phyloP scores from a whole-genome alignment of 495 filamentous ascomycete genomes.

The Tuber microsphaerosporum region DNA sequence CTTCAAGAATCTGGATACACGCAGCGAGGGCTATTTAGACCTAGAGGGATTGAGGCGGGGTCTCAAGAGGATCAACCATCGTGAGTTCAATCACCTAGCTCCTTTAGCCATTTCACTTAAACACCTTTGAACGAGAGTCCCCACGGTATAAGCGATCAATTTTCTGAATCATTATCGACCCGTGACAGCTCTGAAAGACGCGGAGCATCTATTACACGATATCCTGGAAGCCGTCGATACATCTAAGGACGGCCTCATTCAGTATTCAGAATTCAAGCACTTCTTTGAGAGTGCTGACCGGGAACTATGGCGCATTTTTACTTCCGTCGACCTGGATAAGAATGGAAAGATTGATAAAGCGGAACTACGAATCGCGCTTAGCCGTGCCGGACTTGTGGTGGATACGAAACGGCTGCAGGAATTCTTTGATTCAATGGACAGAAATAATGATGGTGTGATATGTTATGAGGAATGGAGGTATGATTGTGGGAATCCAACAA shows the following conservation, averaged over 20 bases:
- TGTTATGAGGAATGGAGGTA: conserved; percentile 96
- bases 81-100: conserved; percentile 50
- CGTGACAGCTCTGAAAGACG: conserved; percentile 77
- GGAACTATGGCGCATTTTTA: conserved; percentile 72
- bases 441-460: conserved; percentile 77
- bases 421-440: conserved; percentile 85
- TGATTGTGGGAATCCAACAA: conserved; percentile 38
- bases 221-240: conserved; percentile 76
- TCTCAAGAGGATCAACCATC: conserved; percentile 82
- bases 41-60: conserved; percentile 74
- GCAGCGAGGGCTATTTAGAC: conserved; percentile 70
- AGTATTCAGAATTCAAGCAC: conserved; percentile 79
- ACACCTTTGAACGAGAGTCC: background rate
- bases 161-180: background rate
- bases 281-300: conserved; percentile 84
- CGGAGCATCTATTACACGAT: conserved; percentile 71
- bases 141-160: background rate
- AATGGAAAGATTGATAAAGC: conserved; percentile 83
- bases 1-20: conserved; percentile 59
- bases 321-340: conserved; percentile 74
- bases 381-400: conserved; percentile 68
- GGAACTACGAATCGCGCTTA: conserved; percentile 72
- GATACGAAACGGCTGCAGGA: conserved; percentile 67
- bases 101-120: background rate
- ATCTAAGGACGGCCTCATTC: conserved; percentile 78